Evolutionary conservation across 371 early-diverging fungal species (phyloP).

Genomic region (Rhizopus delemar): DNA sequence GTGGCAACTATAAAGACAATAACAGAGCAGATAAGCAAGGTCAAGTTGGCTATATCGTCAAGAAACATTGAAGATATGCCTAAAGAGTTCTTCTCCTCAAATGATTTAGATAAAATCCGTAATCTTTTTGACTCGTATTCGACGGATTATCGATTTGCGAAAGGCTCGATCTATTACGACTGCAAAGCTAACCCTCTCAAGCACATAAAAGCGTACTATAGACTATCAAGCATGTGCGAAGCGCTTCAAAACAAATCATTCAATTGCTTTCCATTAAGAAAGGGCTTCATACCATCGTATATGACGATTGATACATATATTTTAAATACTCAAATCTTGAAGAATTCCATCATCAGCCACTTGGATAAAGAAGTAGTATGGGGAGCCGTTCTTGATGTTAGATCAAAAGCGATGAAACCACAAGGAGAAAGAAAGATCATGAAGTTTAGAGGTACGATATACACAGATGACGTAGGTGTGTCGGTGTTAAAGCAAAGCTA

Average conservation of each 20-base stretch:
- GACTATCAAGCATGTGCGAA: conserved; percentile 2
- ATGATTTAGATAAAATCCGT: not conserved
- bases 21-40: too few relatives aligned
- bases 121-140: not conserved
- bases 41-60: too few relatives aligned
- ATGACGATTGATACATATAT: not conserved
- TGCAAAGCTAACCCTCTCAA: not conserved
- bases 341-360: not conserved
- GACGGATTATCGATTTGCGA: not conserved
- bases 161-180: conserved; percentile 4
- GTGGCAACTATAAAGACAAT: too few relatives aligned
- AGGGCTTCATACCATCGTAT: not conserved
- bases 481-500: conserved; percentile 1
- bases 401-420: not conserved
- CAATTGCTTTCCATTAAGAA: not conserved
- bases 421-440: not conserved
- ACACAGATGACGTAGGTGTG: conserved; percentile 1
- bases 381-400: not conserved
- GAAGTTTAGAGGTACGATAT: not conserved
- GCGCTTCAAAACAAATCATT: conserved; percentile 1
- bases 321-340: conserved; percentile 1
- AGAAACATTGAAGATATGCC: too few relatives aligned
- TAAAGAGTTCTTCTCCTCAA: not conserved
- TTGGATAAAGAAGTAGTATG: conserved; percentile 3
- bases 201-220: conserved; percentile 1